Evolutionary conservation across 164 flowering plant genomes (phyloP).

Genomic region (Hamamelis virginiana): DNA sequence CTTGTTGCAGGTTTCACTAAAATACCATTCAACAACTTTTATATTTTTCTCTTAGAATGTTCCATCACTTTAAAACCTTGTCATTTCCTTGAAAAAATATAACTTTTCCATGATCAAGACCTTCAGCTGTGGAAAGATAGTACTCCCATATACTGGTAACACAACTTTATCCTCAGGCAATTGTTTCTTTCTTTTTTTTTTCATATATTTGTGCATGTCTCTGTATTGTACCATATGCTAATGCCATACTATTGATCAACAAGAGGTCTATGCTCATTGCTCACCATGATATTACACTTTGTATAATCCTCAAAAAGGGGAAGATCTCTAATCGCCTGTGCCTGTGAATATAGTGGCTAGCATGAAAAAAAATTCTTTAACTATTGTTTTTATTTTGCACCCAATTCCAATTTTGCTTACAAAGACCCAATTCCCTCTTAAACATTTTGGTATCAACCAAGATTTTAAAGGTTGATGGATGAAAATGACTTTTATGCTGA

Average conservation of each 20-base stretch:
- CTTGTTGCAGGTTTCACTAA: constrained; percentile 47
- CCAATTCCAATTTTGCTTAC: neutral
- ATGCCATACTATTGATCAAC: no score
- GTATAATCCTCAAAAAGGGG: no score
- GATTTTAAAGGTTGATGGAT: no score
- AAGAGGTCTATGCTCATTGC: no score
- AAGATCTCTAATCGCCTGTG: neutral
- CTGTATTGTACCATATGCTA: neutral
- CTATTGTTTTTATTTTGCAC: no score
- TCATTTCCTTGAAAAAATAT: no score
- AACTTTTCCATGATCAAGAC: constrained; percentile 32
- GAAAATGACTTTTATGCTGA: no score
- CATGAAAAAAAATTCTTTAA: neutral
- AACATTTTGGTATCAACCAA: neutral
- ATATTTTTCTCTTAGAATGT: neutral
- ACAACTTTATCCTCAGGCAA: neutral
- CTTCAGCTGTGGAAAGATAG: constrained; percentile 27
- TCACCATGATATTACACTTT: no score
- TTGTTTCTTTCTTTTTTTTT: neutral
- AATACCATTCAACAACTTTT: neutral
- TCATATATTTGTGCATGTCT: no score
- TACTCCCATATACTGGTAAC: constrained; percentile 64
- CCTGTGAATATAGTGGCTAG: neutral
- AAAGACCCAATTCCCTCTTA: neutral
- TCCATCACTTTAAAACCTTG: neutral